These are phyloP conservation scores for Botrytis elliptica DNA, from an alignment of 2,329 filamentous ascomycete species.

Conservation along the genomic window DNA sequence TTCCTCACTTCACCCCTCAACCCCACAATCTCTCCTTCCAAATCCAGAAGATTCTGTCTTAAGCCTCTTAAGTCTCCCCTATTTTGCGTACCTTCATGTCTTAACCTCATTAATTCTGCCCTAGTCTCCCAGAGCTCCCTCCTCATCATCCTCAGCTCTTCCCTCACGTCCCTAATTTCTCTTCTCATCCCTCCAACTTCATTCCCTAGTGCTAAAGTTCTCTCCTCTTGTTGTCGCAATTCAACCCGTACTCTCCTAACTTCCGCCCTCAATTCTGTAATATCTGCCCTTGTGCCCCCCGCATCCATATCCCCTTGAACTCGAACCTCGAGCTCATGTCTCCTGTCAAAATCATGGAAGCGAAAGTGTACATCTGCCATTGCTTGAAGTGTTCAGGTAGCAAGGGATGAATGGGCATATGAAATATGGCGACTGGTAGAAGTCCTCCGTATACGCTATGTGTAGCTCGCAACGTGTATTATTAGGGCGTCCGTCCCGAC, in stretches of 20 bases:
- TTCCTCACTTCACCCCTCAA: neutral
- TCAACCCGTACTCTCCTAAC: neutral
- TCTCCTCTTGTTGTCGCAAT: neutral
- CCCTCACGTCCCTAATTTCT: neutral
- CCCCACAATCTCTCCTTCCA: neutral
- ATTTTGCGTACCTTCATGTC: neutral
- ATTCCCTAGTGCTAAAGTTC: neutral
- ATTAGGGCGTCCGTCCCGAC: neutral
- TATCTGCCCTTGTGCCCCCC: neutral
- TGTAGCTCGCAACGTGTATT: neutral
- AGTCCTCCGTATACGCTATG: neutral
- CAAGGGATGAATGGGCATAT: neutral
- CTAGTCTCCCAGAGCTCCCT: neutral
- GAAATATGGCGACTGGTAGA: neutral
- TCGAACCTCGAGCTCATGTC: neutral
- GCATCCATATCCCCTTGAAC: neutral
- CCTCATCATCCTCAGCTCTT: neutral
- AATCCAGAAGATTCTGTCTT: neutral
- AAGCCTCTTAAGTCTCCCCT: neutral
- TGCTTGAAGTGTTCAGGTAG: neutral
- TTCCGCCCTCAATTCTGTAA: neutral
- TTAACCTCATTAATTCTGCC: neutral
- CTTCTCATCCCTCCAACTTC: neutral
- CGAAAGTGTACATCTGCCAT: slow-evolving; percentile 3
- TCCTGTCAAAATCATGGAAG: neutral